These are phyloP conservation scores for Helotiales sp. DNA, from an alignment of 2,329 filamentous ascomycete species.

Conservation along the genomic window DNA sequence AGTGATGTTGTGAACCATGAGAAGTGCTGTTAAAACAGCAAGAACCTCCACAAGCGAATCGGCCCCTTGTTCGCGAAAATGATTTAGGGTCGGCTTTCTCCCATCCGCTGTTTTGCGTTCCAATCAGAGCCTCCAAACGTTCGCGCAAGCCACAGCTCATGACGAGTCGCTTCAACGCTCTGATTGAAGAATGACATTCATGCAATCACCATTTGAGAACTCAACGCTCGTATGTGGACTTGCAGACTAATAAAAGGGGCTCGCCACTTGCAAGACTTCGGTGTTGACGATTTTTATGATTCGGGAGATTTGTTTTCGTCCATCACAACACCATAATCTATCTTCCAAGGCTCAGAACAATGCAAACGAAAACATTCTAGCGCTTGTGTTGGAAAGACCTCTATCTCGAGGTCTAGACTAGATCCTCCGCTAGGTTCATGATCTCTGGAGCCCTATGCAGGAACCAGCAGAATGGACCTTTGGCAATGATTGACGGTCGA, in stretches of 20 bases:
- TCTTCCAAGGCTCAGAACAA: background rate
- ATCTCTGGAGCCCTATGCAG: background rate
- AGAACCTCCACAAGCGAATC: slow-evolving; percentile 6
- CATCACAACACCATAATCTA: background rate
- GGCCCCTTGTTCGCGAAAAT: background rate
- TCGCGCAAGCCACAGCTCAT: background rate
- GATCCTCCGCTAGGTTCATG: too few species aligned
- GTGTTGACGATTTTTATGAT: background rate
- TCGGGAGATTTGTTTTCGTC: background rate
- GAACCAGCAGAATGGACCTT: background rate
- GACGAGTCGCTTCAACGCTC: background rate
- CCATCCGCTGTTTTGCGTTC: background rate
- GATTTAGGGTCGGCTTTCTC: background rate
- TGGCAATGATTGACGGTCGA: background rate
- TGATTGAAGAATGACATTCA: background rate
- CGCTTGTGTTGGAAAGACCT: background rate
- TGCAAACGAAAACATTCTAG: too few species aligned
- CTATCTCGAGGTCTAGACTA: too few species aligned
- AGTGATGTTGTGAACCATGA: background rate
- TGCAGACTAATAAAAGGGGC: background rate
- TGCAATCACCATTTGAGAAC: background rate
- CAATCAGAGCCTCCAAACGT: background rate
- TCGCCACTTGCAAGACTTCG: background rate
- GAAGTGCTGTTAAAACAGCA: slow-evolving; percentile 11
- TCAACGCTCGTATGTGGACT: background rate